Conservation (phyloP, 768 basidiomycete species). For the Termitomyces sp. region DNA sequence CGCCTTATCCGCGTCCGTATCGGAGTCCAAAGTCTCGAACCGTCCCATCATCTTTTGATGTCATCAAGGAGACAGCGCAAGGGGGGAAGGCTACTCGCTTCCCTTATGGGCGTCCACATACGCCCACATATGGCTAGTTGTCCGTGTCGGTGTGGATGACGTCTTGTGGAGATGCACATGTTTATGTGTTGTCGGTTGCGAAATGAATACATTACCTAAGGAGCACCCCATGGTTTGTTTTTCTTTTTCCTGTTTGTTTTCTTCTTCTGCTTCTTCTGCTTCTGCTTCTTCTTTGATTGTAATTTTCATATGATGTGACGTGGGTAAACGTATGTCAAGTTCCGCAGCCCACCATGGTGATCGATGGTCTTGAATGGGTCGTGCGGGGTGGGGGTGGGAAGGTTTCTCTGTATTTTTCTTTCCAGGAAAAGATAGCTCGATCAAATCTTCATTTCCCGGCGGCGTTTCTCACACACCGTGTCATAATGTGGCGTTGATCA, state of each 20-base stretch:
- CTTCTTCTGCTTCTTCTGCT: too few species aligned
- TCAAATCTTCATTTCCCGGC: background rate
- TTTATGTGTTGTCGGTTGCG: background rate
- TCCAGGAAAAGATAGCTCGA: background rate
- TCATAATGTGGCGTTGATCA: constrained; percentile 10
- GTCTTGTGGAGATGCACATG: background rate
- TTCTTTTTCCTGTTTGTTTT: background rate
- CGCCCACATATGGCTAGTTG: background rate
- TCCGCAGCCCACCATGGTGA: too few species aligned
- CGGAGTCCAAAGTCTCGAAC: background rate
- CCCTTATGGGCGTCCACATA: background rate
- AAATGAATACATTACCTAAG: background rate
- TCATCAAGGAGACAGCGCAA: background rate
- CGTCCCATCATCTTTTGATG: background rate
- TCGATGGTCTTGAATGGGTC: too few species aligned
- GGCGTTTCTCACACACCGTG: constrained; percentile 5
- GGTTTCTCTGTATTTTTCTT: background rate
- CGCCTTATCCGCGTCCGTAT: background rate
- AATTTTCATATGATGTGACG: background rate
- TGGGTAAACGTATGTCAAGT: background rate
- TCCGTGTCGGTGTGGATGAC: background rate
- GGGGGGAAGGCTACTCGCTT: background rate
- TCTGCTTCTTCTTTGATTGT: too few species aligned
- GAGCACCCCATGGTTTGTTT: background rate
- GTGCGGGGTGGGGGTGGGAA: background rate